phyloP scores from a whole-genome alignment of 2,329 filamentous ascomycete species.

The Epichloe hybrida region DNA sequence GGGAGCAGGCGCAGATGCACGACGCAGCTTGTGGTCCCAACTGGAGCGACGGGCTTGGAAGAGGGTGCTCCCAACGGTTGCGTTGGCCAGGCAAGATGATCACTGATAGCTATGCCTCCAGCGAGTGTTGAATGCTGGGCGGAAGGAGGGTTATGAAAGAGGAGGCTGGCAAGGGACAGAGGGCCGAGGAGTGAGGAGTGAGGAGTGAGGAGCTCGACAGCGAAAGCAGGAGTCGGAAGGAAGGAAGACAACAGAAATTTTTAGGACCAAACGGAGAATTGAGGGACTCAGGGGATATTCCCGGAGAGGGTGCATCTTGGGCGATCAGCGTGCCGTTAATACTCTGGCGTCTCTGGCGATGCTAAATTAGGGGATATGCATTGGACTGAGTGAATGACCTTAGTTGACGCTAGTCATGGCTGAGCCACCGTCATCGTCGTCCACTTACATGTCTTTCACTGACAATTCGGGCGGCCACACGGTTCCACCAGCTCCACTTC shows the following conservation, averaged over 20 bases:
- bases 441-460: too few species aligned
- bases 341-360: not conserved
- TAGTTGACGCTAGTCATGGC: too few species aligned
- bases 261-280: not conserved
- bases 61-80: slow-evolving; percentile 4
- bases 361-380: too few species aligned
- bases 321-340: not conserved
- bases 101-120: not conserved
- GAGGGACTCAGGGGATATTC: slow-evolving; percentile 3
- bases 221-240: not conserved
- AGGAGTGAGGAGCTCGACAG: not conserved
- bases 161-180: not conserved
- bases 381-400: too few species aligned
- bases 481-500: too few species aligned
- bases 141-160: not conserved
- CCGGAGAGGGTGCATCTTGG: not conserved
- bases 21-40: not conserved
- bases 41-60: not conserved
- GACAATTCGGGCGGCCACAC: too few species aligned
- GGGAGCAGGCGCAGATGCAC: not conserved
- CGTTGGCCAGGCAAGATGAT: not conserved
- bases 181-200: not conserved
- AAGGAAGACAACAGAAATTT: not conserved
- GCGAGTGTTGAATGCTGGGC: not conserved
- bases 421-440: too few species aligned